Evolutionary conservation across 1,284 basidiomycete genomes (phyloP), one percentile per base, ranked within the genome.

Genomic region (Ustilago cynodontis): DNA sequence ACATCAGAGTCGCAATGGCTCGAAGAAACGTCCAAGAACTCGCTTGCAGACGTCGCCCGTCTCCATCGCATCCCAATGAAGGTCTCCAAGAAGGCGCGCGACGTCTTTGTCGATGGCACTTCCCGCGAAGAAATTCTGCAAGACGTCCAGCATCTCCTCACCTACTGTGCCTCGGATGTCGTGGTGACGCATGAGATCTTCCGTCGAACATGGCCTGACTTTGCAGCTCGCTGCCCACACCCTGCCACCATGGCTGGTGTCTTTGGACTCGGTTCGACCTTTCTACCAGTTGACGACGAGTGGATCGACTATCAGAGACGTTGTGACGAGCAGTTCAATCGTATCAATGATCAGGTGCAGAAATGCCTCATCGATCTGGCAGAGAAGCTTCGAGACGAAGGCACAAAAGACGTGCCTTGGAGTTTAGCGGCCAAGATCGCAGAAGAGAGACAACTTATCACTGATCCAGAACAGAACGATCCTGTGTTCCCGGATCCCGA

Each of bases 211-310:
- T 90, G 98, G n/a, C 94, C 95, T 0, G 89, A 91, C 0, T 99
- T 97, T 85, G 88, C 94, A 43, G 83, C 88, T 22, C 91, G 91
- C 1, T 99, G 96, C 85, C 95, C 95, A 0, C 94, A 93, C 86
- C 96, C 96, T 0, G 95, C 94, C 1, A 93, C 94, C 2, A 95
- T 97, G 82, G 93, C 95, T 0, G 96, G 97, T 10, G 90, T 97
- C 20, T 87, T 97, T 54, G 91, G 91, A 0, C 98, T 99, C 93
- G 94, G 94, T 1, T 94, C 92, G 52, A 92, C 93, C 50, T 93
- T 98, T 78, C 88, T 99, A 41, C 93, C 94, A 0, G 94, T 99
- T 45, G 93, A 98, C 83, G 88, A 94, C 78, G 89, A 90, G 61
- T 99, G 97, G 97, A 90, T 93, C 71, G 87, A 88, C 28, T 99